Evolutionary conservation across 139 green algal genomes (phyloP).

Genomic region (Nannochloris sp.): DNA sequence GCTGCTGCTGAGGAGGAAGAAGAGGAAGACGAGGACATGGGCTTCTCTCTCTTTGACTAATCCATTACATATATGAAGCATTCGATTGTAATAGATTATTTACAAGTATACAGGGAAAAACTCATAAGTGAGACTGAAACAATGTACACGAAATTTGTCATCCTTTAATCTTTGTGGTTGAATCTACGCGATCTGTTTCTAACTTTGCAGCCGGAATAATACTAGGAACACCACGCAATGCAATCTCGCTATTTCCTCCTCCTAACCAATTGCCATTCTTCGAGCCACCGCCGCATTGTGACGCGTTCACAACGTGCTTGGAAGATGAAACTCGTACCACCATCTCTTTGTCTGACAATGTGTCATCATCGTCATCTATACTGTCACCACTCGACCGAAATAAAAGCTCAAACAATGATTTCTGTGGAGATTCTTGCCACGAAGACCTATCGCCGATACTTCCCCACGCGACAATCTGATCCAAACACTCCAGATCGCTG

Average conservation of each 20-base stretch:
- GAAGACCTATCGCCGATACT: conserved; percentile 37
- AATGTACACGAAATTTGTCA: no score
- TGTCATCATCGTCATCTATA: no score
- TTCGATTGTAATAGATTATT: no score
- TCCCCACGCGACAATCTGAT: conserved; percentile 61
- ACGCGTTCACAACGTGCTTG: neutral
- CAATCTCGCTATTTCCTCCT: neutral
- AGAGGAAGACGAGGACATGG: conserved; percentile 27
- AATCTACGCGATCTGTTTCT: no score
- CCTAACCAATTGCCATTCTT: neutral
- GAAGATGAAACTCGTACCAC: no score
- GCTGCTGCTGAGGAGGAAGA: conserved; percentile 65
- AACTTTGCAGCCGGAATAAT: neutral
- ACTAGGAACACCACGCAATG: neutral
- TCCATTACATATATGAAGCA: neutral
- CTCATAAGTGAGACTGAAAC: no score
- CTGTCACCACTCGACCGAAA: no score
- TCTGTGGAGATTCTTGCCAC: conserved; percentile 26
- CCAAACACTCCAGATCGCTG: conserved; percentile 39
- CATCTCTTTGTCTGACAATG: no score
- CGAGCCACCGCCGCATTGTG: no score
- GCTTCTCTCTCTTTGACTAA: conserved; percentile 16
- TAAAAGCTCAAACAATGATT: neutral
- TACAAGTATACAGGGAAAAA: no score
- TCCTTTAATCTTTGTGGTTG: no score